These are phyloP conservation scores for Paralagenidium karlingii DNA, from an alignment of 352 stramenopile species.

Conservation along the genomic window DNA sequence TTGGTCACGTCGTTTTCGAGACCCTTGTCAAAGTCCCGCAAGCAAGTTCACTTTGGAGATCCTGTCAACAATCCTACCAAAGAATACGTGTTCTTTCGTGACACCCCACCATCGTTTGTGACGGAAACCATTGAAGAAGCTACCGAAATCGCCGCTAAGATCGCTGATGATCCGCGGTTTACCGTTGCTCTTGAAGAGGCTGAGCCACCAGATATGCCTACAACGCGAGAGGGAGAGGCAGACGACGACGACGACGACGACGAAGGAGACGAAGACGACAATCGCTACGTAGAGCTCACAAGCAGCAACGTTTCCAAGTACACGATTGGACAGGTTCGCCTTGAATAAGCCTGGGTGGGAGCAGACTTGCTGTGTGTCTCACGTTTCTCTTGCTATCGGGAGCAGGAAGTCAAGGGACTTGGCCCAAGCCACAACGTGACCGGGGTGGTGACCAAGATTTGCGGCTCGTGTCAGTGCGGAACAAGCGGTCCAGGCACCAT, in stretches of 20 bases:
- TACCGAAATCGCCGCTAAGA: constrained; percentile 30
- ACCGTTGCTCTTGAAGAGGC: neutral
- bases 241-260: constrained; percentile 2
- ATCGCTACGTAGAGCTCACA: constrained; percentile 63
- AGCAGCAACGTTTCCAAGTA: constrained; percentile 77
- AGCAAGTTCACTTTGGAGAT: constrained; percentile 45
- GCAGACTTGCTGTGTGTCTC: neutral
- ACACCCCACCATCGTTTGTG: constrained; percentile 67
- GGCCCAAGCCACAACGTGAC: constrained; percentile 35
- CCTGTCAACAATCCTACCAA: constrained; percentile 50
- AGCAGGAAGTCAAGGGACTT: constrained; percentile 31
- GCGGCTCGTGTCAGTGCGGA: constrained; percentile 56
- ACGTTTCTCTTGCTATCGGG: constrained; percentile 1
- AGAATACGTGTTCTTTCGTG: constrained; percentile 76
- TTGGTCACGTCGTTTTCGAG: no score
- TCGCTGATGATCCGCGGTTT: constrained; percentile 34
- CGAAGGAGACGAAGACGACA: constrained; percentile 10
- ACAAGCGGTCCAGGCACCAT: constrained; percentile 50
- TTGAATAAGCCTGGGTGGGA: neutral
- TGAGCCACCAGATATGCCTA: neutral
- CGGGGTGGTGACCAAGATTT: constrained; percentile 54
- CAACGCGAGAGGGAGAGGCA: no score
- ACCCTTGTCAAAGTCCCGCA: constrained; percentile 15
- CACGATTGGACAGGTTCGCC: constrained; percentile 30
- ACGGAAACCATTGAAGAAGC: constrained; percentile 62